phyloP scores from a whole-genome alignment of 371 early-diverging fungal species.

The Rhizomucor miehei region DNA sequence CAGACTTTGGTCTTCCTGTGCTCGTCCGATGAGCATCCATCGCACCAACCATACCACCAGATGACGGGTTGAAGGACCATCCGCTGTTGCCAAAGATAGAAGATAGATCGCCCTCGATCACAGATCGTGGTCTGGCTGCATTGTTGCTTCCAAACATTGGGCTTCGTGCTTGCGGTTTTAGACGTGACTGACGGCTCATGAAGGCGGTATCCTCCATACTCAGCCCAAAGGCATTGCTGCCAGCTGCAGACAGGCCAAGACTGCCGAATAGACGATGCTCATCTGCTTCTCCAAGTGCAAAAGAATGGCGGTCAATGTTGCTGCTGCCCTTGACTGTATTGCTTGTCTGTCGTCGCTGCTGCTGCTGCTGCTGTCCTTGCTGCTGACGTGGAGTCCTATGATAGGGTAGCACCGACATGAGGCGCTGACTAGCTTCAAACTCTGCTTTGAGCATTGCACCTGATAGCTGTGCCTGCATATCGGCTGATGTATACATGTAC shows the following conservation, averaged over 20 bases:
- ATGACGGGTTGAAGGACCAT: not conserved
- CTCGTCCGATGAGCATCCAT: constrained; percentile 22
- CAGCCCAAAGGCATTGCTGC: too few species aligned
- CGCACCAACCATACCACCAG: constrained; percentile 17
- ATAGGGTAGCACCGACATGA: constrained; percentile 52
- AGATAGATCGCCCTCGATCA: constrained; percentile 42
- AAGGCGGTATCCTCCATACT: constrained; percentile 7
- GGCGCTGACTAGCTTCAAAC: constrained; percentile 54
- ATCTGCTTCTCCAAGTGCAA: constrained; percentile 55
- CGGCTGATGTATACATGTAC: constrained; percentile 22
- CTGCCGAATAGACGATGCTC: constrained; percentile 24
- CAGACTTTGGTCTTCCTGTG: constrained; percentile 57
- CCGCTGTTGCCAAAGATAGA: constrained; percentile 37
- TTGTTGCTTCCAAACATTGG: constrained; percentile 2
- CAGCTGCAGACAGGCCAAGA: not conserved
- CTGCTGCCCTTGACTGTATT: constrained; percentile 23
- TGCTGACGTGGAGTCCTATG: constrained; percentile 31
- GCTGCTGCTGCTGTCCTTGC: constrained; percentile 19
- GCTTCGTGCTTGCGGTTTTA: constrained; percentile 9
- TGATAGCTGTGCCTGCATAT: constrained; percentile 54
- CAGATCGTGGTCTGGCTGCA: constrained; percentile 40
- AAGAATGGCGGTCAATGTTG: constrained; percentile 70
- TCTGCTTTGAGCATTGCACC: constrained; percentile 64
- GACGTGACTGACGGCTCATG: constrained; percentile 6
- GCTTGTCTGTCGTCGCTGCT: constrained; percentile 4